Evolutionary conservation across 2,329 filamentous ascomycete species (phyloP).

Genomic region (Penicillium sp.): DNA sequence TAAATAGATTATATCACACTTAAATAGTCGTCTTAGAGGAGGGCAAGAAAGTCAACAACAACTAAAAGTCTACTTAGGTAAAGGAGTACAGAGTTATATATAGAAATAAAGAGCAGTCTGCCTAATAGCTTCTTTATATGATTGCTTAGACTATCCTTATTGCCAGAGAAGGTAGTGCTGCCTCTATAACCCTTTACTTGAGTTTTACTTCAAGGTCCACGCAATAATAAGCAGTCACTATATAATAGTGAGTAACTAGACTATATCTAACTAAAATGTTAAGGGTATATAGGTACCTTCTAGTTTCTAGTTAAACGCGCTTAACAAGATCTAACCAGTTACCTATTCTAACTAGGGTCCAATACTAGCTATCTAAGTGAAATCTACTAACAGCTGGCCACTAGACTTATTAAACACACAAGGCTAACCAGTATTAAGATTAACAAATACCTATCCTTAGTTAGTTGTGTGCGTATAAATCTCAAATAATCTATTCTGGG

Average conservation of each 20-base stretch:
- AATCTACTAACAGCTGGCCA: conserved; percentile 9
- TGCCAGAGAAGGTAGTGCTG: conserved; percentile 1
- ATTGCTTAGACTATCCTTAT: conserved; percentile 7
- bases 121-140: background rate
- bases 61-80: conserved; percentile 17
- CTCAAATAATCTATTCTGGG: conserved; percentile 54
- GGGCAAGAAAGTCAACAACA: conserved; percentile 29
- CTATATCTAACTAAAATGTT: too few relatives aligned
- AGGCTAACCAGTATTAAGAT: conserved; percentile 19
- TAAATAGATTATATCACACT: conserved; percentile 34
- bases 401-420: conserved; percentile 4
- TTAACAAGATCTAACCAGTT: conserved; percentile 27
- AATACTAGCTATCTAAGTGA: conserved; percentile 13
- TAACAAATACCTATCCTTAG: conserved; percentile 30
- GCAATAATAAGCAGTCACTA: conserved; percentile 9
- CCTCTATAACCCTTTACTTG: conserved; percentile 4
- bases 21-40: conserved; percentile 24
- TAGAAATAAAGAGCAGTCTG: conserved; percentile 22
- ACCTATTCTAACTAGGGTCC: conserved; percentile 23
- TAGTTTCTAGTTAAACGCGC: conserved; percentile 37
- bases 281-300: conserved; percentile 20
- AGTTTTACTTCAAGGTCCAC: conserved; percentile 1
- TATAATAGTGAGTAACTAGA: too few relatives aligned
- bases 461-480: conserved; percentile 26
- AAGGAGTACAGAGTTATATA: conserved; percentile 24